Percentiles rank a stretch among this genome's conserved stretches.
phyloP scores from a whole-genome alignment of 2,329 filamentous ascomycete genomes.

The Epichloe scottii region DNA sequence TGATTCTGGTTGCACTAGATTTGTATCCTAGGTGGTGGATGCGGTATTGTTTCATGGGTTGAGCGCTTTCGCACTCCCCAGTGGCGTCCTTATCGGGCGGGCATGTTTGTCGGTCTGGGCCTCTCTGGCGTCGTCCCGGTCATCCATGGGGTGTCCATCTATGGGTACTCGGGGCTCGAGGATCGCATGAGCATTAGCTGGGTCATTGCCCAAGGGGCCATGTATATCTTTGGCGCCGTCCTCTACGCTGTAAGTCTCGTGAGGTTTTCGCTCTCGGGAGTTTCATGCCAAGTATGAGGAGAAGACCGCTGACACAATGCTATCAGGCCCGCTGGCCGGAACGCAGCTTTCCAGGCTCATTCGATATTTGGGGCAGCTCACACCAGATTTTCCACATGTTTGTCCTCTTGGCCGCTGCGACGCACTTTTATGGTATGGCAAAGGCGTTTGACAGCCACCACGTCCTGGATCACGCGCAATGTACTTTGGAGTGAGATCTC shows the following conservation, averaged over 20 bases:
- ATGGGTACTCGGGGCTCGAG: conserved; percentile 54
- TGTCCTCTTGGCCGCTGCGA: conserved; percentile 68
- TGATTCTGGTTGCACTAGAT: conserved; percentile 42
- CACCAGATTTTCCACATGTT: conserved; percentile 95
- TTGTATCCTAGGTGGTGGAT: conserved; percentile 61
- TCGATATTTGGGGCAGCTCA: conserved; percentile 85
- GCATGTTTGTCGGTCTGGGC: conserved; percentile 84
- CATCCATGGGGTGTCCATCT: conserved; percentile 57
- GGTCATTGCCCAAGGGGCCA: conserved; percentile 63
- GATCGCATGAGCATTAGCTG: conserved; percentile 68
- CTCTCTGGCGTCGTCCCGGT: conserved; percentile 74
- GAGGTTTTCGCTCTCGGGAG: not conserved
- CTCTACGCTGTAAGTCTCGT: conserved; percentile 61
- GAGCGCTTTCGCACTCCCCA: conserved; percentile 73
- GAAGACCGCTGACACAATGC: not conserved
- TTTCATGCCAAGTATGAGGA: not conserved
- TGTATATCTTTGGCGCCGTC: conserved; percentile 78
- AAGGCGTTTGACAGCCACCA: conserved; percentile 83
- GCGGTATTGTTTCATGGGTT: conserved; percentile 62
- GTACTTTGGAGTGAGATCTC: conserved; percentile 17
- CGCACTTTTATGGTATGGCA: conserved; percentile 70
- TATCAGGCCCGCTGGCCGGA: conserved; percentile 67
- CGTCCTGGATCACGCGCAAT: conserved; percentile 40
- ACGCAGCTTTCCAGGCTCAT: conserved; percentile 59
- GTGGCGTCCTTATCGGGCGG: conserved; percentile 74